These are phyloP conservation scores for Chlorociboria aeruginascens DNA, from an alignment of 495 filamentous ascomycete genomes.

Conservation along the genomic window DNA sequence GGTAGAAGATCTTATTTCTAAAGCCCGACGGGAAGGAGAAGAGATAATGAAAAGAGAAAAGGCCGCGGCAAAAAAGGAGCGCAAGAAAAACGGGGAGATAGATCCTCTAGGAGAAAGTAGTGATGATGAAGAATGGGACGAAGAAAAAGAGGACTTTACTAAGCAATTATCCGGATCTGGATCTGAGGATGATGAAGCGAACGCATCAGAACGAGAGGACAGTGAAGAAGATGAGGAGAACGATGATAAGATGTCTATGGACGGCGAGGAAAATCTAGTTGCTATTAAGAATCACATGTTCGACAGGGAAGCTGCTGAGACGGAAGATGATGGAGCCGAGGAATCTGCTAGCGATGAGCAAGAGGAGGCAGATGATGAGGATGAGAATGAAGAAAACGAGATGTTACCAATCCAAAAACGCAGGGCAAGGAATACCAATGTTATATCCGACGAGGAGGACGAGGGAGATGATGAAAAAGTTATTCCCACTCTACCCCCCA, in stretches of 20 bases:
- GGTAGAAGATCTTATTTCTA: constrained; percentile 78
- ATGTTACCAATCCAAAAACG: constrained; percentile 23
- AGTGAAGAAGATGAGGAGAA: constrained; percentile 47
- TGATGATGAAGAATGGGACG: constrained; percentile 41
- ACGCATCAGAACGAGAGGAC: constrained; percentile 31
- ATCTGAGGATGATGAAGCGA: constrained; percentile 18
- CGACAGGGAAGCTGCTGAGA: constrained; percentile 29
- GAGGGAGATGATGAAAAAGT: constrained; percentile 55
- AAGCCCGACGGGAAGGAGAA: constrained; percentile 67
- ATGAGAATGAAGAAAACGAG: constrained; percentile 19
- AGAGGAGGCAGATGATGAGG: constrained; percentile 7
- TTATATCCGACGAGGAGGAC: constrained; percentile 53
- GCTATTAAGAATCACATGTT: constrained; percentile 21
- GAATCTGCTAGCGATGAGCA: constrained; percentile 15
- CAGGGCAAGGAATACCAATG: constrained; percentile 20
- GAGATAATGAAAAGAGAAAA: constrained; percentile 68
- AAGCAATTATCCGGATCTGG: constrained; percentile 22
- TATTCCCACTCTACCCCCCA: constrained; percentile 31
- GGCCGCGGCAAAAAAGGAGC: constrained; percentile 51
- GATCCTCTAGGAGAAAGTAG: constrained; percentile 39
- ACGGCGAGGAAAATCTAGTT: constrained; percentile 29
- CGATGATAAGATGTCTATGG: constrained; percentile 35
- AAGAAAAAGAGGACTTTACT: constrained; percentile 26
- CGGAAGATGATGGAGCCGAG: constrained; percentile 26
- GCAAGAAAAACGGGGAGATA: constrained; percentile 34